These are phyloP conservation scores for Platanthera zijinensis DNA, from an alignment of 106 monocot species.

Conservation along the genomic window DNA sequence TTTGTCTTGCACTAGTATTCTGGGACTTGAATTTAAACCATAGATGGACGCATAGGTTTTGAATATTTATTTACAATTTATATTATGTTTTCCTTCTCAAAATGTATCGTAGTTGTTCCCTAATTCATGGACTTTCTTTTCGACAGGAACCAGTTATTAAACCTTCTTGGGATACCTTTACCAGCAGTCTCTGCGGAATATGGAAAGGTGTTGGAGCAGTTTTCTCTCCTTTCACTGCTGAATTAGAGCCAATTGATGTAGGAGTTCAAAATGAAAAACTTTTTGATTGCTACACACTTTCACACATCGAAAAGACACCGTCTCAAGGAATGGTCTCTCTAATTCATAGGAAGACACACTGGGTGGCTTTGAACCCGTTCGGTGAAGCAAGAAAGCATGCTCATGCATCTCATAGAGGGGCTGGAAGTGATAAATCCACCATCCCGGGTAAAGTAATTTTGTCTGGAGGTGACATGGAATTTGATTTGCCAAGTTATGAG, in stretches of 20 bases:
- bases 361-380: constrained; percentile 66
- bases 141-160: constrained; percentile 85
- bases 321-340: constrained; percentile 18
- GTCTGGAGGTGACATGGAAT: neutral
- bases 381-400: constrained; percentile 44
- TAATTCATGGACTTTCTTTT: constrained; percentile 6
- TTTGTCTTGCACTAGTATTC: neutral
- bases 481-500: constrained; percentile 40
- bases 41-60: neutral
- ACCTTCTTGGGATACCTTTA: constrained; percentile 80
- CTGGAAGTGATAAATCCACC: constrained; percentile 4
- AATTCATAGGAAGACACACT: constrained; percentile 55
- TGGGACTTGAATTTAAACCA: neutral
- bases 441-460: constrained; percentile 3
- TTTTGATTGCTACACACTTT: constrained; percentile 87
- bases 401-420: neutral
- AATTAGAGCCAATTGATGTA: constrained; percentile 79
- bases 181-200: constrained; percentile 70
- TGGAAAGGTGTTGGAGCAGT: constrained; percentile 96
- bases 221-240: constrained; percentile 86
- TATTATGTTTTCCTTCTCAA: neutral
- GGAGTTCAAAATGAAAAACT: constrained; percentile 65
- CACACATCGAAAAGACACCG: constrained; percentile 43
- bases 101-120: neutral
- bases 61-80: constrained; percentile 2